Evolutionary conservation across 129 eudicot species (phyloP), one percentile per base, ranked within the genome.

Genomic region (Ambrosia trifida): DNA sequence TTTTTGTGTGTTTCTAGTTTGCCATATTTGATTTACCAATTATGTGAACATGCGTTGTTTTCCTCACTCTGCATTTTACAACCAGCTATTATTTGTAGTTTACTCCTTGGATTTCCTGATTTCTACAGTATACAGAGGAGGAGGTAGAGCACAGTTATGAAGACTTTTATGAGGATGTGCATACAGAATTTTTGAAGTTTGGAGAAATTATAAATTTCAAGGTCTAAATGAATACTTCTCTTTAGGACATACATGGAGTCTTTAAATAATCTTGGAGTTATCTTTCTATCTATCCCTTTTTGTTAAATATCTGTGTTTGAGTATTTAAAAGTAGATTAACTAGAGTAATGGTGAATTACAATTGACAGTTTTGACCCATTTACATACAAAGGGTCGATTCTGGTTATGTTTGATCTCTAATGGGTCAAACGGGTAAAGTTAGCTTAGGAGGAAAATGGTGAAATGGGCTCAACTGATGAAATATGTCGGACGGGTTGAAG

Each of bases 131-230:
- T 80, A 84, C 91, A 5, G 99, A 95, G 45, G 99, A 95, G 79
- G 99, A 95, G 83, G 94, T 90, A 51, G 97, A 86, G 19, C 81
- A 72, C 41, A 77, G 83, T 61, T 95, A 80, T 70, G 97, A 95
- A 72, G 99, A 95, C 54, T 95, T 95, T 71, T 95, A 95, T 61
- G 97, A 95, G 77, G 99, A 95, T 83, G 99, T 95, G 61, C 99
- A 95, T 84, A 90, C 99, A 38, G 99, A 95, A 49, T 95, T 95
- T 80, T 79, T 95, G 84, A 95, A 90, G 84, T 95, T 87, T 57
- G 99, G 99, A 65, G 99, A 90, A 75, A 82, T 95, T 62, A 68
- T 88, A 57, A 95, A 95, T 84, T 95, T 95, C 63, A 95, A 95
- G 99, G 99, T 62, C 68, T 36, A 36, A 35, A 14, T 38, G 50